A percentile compares a stretch with the other conserved stretches of the same genome.
phyloP scores from a whole-genome alignment of 805 yeast genomes.

The Kluyveromyces wickerhamii region DNA sequence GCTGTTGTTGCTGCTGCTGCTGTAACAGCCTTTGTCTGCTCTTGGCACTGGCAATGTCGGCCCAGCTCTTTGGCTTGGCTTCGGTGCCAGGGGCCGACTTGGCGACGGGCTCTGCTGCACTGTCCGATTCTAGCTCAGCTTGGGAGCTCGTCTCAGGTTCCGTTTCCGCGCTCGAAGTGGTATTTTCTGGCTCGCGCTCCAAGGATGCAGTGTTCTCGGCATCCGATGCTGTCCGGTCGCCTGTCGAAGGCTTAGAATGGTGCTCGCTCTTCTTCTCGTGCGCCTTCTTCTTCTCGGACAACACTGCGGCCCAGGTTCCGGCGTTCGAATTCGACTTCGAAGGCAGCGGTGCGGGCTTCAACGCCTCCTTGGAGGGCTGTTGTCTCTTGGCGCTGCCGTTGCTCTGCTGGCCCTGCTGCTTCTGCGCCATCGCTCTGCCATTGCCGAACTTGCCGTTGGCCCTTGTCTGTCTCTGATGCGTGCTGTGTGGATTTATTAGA shows the following conservation, averaged over 20 bases:
- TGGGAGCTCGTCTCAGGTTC: constrained; percentile 14
- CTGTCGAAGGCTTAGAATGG: constrained; percentile 6
- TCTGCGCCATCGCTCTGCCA: constrained; percentile 9
- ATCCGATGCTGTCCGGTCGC: constrained; percentile 1
- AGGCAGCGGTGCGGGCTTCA: constrained; percentile 19
- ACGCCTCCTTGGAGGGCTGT: constrained; percentile 15
- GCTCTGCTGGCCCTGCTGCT: constrained; percentile 17
- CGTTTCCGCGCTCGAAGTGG: constrained; percentile 12
- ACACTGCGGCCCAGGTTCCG: constrained; percentile 34
- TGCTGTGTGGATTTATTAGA: constrained; percentile 1
- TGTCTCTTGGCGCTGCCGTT: constrained; percentile 8
- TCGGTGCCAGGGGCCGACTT: constrained; percentile 17
- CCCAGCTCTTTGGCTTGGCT: constrained; percentile 44
- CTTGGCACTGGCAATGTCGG: constrained; percentile 54
- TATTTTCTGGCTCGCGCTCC: neutral
- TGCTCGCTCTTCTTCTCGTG: constrained; percentile 11
- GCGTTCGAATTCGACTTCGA: constrained; percentile 23
- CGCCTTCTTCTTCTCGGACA: constrained; percentile 18
- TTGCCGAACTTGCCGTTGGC: constrained; percentile 7
- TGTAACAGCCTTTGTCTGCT: constrained; percentile 5
- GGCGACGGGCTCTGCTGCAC: constrained; percentile 20
- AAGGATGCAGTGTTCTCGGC: neutral
- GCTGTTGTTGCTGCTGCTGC: constrained; percentile 27
- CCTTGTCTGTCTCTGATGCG: constrained; percentile 9
- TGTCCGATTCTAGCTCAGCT: constrained; percentile 5